Evolutionary conservation across 108 stramenopile genomes (phyloP).

Genomic region (Epithemia pelagica): DNA sequence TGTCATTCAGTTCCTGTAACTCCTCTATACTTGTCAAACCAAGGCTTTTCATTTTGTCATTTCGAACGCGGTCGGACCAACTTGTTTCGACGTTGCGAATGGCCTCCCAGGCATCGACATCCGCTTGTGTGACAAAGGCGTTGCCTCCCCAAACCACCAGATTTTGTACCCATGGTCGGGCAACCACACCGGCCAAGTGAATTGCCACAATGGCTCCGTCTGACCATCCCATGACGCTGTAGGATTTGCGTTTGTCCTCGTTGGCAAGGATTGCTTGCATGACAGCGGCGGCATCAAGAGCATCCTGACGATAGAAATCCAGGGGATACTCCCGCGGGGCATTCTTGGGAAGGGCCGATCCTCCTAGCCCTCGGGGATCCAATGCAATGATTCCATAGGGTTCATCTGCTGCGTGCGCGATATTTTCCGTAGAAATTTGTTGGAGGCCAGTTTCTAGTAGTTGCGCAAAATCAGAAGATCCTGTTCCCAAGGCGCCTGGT

Average conservation of each 20-base stretch:
- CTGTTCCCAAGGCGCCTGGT: slow-evolving; percentile 25
- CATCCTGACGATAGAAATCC: slow-evolving; percentile 21
- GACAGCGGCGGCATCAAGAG: slow-evolving; percentile 21
- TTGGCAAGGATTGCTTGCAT: slow-evolving; percentile 14
- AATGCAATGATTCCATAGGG: slow-evolving; percentile 17
- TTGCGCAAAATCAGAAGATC: slow-evolving; percentile 16
- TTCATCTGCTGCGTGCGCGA: neutral
- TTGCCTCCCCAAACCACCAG: slow-evolving; percentile 25
- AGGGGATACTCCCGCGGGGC: slow-evolving; percentile 15
- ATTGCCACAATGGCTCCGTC: slow-evolving; percentile 22
- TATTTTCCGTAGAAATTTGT: neutral
- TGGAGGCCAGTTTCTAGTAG: slow-evolving; percentile 5
- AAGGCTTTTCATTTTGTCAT: slow-evolving; percentile 8
- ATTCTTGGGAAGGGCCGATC: neutral
- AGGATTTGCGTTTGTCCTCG: neutral
- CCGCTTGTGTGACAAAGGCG: slow-evolving; percentile 18
- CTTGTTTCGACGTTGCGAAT: slow-evolving; percentile 7
- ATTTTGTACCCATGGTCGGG: slow-evolving; percentile 3
- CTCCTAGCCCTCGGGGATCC: slow-evolving; percentile 20
- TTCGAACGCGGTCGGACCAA: slow-evolving; percentile 15
- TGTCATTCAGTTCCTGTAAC: slow-evolving; percentile 16
- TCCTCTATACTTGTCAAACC: slow-evolving; percentile 6
- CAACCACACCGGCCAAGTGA: slow-evolving; percentile 15
- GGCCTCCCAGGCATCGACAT: slow-evolving; percentile 19
- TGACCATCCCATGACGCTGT: slow-evolving; percentile 23